Conservation (phyloP, 441 rosid genomes). For the Viola pubescens region DNA sequence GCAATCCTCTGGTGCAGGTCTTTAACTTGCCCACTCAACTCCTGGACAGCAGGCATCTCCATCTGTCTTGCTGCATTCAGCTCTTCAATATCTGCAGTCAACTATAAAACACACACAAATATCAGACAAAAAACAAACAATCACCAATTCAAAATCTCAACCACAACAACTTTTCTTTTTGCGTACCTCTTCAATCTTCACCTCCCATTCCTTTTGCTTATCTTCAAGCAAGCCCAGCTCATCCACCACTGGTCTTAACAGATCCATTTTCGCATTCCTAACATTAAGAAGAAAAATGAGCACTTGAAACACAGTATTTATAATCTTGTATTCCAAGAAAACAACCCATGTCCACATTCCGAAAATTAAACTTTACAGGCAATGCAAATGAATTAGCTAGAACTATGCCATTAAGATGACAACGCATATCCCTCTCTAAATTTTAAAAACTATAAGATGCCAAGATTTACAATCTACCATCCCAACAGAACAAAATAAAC, state of each 20-base stretch:
- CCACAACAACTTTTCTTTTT: constrained; percentile 8
- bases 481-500: too few relatives aligned
- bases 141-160: not conserved
- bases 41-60: constrained; percentile 67
- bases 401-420: too few relatives aligned
- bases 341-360: too few relatives aligned
- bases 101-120: constrained; percentile 28
- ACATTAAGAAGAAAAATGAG: too few relatives aligned
- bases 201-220: constrained; percentile 55
- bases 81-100: constrained; percentile 63
- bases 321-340: too few relatives aligned
- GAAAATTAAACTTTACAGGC: too few relatives aligned
- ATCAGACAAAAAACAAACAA: constrained; percentile 9
- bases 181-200: constrained; percentile 54
- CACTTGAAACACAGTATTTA: too few relatives aligned
- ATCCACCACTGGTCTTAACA: constrained; percentile 38
- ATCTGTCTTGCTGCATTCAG: constrained; percentile 53
- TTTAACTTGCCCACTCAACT: constrained; percentile 47
- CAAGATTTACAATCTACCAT: too few relatives aligned
- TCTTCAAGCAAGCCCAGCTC: constrained; percentile 58
- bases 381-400: too few relatives aligned
- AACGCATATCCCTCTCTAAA: too few relatives aligned
- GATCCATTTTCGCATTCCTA: constrained; percentile 65
- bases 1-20: constrained; percentile 51
- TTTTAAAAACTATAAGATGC: too few relatives aligned